Evolutionary conservation across 2,329 filamentous ascomycete genomes (phyloP), one percentile per base, ranked within the genome.

Genomic region (Beauveria sp.): DNA sequence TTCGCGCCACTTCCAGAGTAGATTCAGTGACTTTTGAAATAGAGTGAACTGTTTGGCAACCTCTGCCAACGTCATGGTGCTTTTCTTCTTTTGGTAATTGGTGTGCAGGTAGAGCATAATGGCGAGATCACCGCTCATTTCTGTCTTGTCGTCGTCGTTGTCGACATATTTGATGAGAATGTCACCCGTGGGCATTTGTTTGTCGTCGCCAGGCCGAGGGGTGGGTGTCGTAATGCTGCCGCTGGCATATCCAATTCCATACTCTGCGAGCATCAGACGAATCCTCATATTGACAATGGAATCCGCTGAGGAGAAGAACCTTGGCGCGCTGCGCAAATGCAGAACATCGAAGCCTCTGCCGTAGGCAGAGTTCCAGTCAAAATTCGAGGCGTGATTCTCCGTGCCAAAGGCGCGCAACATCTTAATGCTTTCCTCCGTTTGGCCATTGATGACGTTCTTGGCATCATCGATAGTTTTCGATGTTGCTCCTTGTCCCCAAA

Each of bases 401-500:
- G 80, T 80, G 0, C 91, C 89, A 74, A 99, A 97, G 0, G 89
- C 91, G 59, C 78, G 79, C 47, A 97, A 80, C 77, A 99, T 83
- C 51, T 75, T 75, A 53, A 90, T 79, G 0, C 87, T 86, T 68
- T 90, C 84, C 3, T 78, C 73, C 1, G 81, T 80, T 65, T 90
- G 83, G 0, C 88, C 90, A 64, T 91, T 91, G 60, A 91, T 73
- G 12, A 96, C 86, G 0, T 77, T 67, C 1, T 77, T 76, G 0
- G 92, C 91, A 0, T 78, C 74, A 0, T 79, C 78, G 26, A 79
- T 79, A 0, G 77, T 79, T 75, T 96, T 96, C 7, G 77, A 78
- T 0, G 82, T 84, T 0, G 92, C 93, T 3, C 94, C 94, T 73
- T 97, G 92, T 16, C 94, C 94, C 93, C 92, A 97, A 59, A 99